Evolutionary conservation across 2,329 filamentous ascomycete species (phyloP).

Genomic region (Fusarium pseudoanthophilum): DNA sequence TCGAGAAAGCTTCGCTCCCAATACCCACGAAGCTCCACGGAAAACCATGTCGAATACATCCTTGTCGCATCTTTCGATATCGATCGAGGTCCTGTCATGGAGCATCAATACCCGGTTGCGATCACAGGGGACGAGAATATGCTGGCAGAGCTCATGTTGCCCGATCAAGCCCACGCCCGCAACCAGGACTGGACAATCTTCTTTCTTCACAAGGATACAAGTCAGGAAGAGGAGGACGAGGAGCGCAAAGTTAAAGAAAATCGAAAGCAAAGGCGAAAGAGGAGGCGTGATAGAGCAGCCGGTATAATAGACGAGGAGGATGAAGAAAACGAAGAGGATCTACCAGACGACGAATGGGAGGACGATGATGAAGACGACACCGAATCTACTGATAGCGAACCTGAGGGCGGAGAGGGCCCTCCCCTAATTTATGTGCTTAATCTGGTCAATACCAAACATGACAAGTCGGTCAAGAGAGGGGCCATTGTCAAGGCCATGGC

Average conservation of each 20-base stretch:
- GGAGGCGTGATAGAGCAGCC: conserved; percentile 62
- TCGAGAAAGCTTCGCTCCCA: conserved; percentile 74
- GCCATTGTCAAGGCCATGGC: conserved; percentile 98
- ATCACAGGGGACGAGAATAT: conserved; percentile 98
- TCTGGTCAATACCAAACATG: conserved; percentile 97
- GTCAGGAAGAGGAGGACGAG: conserved; percentile 81
- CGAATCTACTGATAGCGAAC: conserved; percentile 69
- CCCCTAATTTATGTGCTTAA: conserved; percentile 97
- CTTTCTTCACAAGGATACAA: conserved; percentile 96
- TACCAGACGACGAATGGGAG: conserved; percentile 59
- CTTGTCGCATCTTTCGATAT: conserved; percentile 98
- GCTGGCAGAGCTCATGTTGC: conserved; percentile 97
- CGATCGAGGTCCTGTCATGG: conserved; percentile 95
- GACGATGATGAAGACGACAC: conserved; percentile 62
- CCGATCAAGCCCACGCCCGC: conserved; percentile 93
- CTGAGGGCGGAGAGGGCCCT: conserved; percentile 81
- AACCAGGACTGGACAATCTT: conserved; percentile 99
- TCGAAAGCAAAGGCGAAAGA: conserved; percentile 61
- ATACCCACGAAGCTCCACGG: conserved; percentile 76
- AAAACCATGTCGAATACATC: conserved; percentile 99
- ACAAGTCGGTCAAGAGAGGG: conserved; percentile 91
- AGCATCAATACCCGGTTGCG: conserved; percentile 94
- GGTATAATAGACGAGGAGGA: conserved; percentile 60
- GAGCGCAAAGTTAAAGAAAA: conserved; percentile 69
- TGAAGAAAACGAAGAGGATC: conserved; percentile 55